Evolutionary conservation across 1,139 yeast genomes (phyloP), one percentile per base, ranked within the genome.

Genomic region (Yarrowia galli): DNA sequence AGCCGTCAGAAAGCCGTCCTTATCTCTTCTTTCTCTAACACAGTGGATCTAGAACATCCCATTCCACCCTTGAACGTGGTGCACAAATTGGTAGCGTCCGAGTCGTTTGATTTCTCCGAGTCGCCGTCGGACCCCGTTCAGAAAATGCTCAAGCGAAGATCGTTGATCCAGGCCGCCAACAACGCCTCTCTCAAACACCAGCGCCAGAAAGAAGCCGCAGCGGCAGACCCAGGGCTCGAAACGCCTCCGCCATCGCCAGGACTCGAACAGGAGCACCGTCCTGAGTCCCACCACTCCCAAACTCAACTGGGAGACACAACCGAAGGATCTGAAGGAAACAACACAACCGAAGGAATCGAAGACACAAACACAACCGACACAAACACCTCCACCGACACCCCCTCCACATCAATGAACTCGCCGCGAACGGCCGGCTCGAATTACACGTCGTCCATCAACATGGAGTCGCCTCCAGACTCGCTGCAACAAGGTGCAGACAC

Each of bases 81-180:
- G 64, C 40, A 58, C 64, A 58, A 58, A 16, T 51, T 58, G 22
- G 64, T 58, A 2, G 4, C 64, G 12, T 58, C 66, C 18, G 66
- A 61, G 38, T 46, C 66, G 36, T 61, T 61, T n/a, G 66, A 61
- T 46, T 61, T 61, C 23, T 61, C 66, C 18, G 66, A 61, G 56
- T 46, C 54, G 18, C 66, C 66, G 8, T 61, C 66, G 1, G 46
- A 46, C 46, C 66, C 66, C 25, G 36, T 38, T 4, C 56, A 61
- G 23, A 61, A 61, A 20, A 38, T 48, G 56, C 56, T 61, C 36
- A 61, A 61, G 45, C 43, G 66, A 8, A 32, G 56, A 6, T 61
- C 66, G 23, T 46, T 61, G 15, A 61, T 46, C 20, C 54, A 46
- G 15, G 66, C 66, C 23, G 56, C 56, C 45, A 46, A 48, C 38